Evolutionary conservation across 257 asterid species (phyloP), one percentile per base, ranked within the genome.

Genomic region (Penstemon barbatus): DNA sequence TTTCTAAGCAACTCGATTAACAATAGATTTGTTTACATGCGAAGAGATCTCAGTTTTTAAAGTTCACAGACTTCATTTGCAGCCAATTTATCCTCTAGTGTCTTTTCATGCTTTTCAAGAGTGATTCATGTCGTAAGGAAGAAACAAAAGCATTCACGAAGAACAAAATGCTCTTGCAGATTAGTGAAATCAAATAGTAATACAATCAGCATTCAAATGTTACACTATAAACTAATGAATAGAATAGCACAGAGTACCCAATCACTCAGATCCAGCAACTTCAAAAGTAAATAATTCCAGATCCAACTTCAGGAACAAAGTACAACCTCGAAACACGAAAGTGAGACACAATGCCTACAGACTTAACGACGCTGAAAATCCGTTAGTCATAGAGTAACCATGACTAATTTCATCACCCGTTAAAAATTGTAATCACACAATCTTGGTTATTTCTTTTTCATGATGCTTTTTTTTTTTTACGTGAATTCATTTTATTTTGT

Each of bases 261-360:
- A 39, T 13, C 10, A 43, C 10, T 61, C 60, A 62, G 74, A 63
- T 63, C 71, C 73, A 70, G 36, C 50, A 53, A 43, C 64, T 25
- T 33, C 5, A n/a, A 57, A 44, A 46, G 9, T 4, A 62, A 1
- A 33, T 6, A 46, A 69, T 36, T 43, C 61, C 61, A 76, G 66
- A 66, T 61, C 80, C 58, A 64, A 62, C 7, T 7, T 50, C 19
- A 1, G 58, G 13, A 71, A 52, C 25, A 39, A 8, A 45, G 4
- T 37, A 66, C 43, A 25, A 57, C 8, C 42, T 65, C 18, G 10
- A 33, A 57, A 56, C 61, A 60, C 56, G 65, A 62, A 66, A 11
- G 11, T 5, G 50, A 25, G 15, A 12, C 18, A 52, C 65, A 65
- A 59, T 50, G 68, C 73, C 37, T 15, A 71, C 51, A 50, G 72